Percentiles rank a stretch among this genome's conserved stretches.
Evolutionary conservation across 805 yeast species (phyloP).

Genomic region (Priceomyces fermenticarens): DNA sequence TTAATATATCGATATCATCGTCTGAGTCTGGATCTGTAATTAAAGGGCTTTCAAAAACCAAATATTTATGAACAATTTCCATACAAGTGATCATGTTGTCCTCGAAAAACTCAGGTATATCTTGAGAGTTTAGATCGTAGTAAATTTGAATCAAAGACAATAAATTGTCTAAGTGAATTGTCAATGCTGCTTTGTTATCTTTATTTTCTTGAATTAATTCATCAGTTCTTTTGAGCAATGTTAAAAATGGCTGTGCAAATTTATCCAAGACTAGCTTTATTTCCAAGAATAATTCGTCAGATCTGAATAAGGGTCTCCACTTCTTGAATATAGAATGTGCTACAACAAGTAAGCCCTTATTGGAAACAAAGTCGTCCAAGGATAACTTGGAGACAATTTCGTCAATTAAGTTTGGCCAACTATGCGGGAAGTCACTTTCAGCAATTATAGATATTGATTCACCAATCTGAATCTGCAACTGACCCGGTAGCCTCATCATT

Average conservation of each 20-base stretch:
- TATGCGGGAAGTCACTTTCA: slow-evolving; percentile 90
- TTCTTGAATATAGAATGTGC: slow-evolving; percentile 95
- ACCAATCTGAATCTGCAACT: slow-evolving; percentile 88
- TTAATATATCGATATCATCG: slow-evolving; percentile 64
- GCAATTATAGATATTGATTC: slow-evolving; percentile 93
- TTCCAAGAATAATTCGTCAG: slow-evolving; percentile 85
- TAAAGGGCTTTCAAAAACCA: slow-evolving; percentile 55
- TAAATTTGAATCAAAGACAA: slow-evolving; percentile 74
- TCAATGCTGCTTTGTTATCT: slow-evolving; percentile 50
- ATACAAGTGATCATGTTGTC: slow-evolving; percentile 78
- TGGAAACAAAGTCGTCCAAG: slow-evolving; percentile 62
- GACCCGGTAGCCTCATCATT: slow-evolving; percentile 78
- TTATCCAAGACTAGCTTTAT: slow-evolving; percentile 82
- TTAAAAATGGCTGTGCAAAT: slow-evolving; percentile 76
- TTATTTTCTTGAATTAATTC: slow-evolving; percentile 48
- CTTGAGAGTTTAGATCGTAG: slow-evolving; percentile 95
- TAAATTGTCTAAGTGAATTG: slow-evolving; percentile 64
- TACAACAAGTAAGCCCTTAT: slow-evolving; percentile 83
- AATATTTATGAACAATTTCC: slow-evolving; percentile 78
- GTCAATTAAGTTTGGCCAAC: slow-evolving; percentile 78
- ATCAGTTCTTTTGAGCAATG: slow-evolving; percentile 68
- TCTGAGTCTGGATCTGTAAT: slow-evolving; percentile 59
- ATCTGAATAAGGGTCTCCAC: slow-evolving; percentile 93
- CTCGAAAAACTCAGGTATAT: slow-evolving; percentile 96
- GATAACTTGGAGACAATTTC: slow-evolving; percentile 68